Base-by-base conservation (phyloP, 2,329 filamentous ascomycete genomes). In the Teratosphaeriaceae sp. region DNA sequence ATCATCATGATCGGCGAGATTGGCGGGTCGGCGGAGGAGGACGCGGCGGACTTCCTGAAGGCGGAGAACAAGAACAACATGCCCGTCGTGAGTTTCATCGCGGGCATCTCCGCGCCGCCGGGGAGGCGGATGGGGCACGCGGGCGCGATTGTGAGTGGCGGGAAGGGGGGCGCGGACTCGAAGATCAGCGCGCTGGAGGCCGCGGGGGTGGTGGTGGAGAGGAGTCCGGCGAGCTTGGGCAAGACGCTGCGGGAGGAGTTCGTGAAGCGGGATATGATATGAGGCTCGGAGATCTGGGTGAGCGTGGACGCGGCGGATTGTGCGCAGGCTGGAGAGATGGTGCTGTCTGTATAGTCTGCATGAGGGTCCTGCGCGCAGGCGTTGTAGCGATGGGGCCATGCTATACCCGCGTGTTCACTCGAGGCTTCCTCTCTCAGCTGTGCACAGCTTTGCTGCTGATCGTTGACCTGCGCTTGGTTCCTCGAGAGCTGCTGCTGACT, bases 61-160 rank as follows among this genome's bases (percentile, higher is more conserved):
- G 74, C 64, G 45, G 76, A 80, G 13, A 88, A 88, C 58, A 70
- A 69, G 23, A 69, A 68, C n/a, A n/a, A n/a, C n/a, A n/a, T n/a
- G n/a, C n/a, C n/a, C n/a, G n/a, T n/a, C n/a, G 45, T 71, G 75
- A 26, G 71, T 69, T 68, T 88, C 5, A 71, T 89, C 21, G 84
- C 77, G 22, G 85, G 85, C 3, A 66, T 80, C 37, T 66, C 78
- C 48, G 81, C 81, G n/a, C 73, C 75, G 5, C 67, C 70, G 13
- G 80, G 80, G 12, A 74, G 76, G 18, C 74, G 87, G 33, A 88
- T 89, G 84, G 85, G 85, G 8, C 85, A 90, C 60, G 83, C 85
- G 8, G 85, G 85, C 33, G 85, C 85, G 12, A 86, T 85, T 70
- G 71, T 73, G 41, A 73, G 79, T 1, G 73, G 79, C 5, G 82